These are phyloP conservation scores for Allantophomopsis cytisporea DNA, from an alignment of 2,329 filamentous ascomycete species.

Conservation along the genomic window DNA sequence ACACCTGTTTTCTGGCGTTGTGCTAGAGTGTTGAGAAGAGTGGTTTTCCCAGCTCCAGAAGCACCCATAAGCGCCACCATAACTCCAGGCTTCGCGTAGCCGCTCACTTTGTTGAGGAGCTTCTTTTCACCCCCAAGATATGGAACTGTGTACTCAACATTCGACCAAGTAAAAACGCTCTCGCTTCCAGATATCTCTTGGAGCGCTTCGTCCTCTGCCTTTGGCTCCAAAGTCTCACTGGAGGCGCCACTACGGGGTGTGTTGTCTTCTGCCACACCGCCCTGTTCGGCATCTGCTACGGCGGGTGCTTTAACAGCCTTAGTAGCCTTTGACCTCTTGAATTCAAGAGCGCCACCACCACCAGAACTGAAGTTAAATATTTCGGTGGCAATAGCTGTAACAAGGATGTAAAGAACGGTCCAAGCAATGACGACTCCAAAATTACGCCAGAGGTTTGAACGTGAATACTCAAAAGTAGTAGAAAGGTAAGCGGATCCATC, in stretches of 20 bases:
- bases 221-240: constrained; percentile 6
- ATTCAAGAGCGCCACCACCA: constrained; percentile 56
- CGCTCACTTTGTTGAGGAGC: constrained; percentile 56
- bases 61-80: constrained; percentile 76
- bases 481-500: constrained; percentile 38
- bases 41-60: constrained; percentile 74
- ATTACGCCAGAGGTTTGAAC: constrained; percentile 49
- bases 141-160: constrained; percentile 61
- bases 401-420: constrained; percentile 55
- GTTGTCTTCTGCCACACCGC: constrained; percentile 6
- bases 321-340: constrained; percentile 55
- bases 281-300: constrained; percentile 40
- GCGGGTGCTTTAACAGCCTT: constrained; percentile 29
- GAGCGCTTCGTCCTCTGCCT: constrained; percentile 23
- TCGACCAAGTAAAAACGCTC: constrained; percentile 56
- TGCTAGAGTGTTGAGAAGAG: constrained; percentile 61
- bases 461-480: constrained; percentile 39
- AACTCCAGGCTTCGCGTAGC: constrained; percentile 67
- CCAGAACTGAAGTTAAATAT: constrained; percentile 44
- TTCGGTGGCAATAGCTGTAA: constrained; percentile 61
- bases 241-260: constrained; percentile 16
- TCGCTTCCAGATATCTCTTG: constrained; percentile 39
- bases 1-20: constrained; percentile 57
- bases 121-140: constrained; percentile 46
- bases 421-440: constrained; percentile 62